These are phyloP conservation scores for Boletellus sp. DNA, from an alignment of 1,284 basidiomycete species.

Conservation along the genomic window DNA sequence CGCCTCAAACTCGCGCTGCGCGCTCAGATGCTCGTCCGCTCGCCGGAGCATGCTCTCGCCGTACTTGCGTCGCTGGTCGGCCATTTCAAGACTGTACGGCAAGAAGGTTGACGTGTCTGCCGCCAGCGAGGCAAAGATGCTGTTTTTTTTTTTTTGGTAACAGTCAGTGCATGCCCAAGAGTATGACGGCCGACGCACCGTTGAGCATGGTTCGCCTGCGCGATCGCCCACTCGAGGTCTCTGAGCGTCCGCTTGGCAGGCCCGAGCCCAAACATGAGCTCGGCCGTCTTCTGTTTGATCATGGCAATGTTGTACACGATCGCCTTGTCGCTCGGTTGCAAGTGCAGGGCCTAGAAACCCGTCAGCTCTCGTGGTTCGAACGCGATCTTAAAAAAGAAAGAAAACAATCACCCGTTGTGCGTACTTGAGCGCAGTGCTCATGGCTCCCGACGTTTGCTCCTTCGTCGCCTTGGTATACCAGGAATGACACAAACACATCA, in stretches of 20 bases:
- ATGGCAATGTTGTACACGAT: slow-evolving; percentile 92
- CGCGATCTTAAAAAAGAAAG: neutral
- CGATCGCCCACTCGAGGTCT: slow-evolving; percentile 75
- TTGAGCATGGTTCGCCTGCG: slow-evolving; percentile 85
- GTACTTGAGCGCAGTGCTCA: slow-evolving; percentile 77
- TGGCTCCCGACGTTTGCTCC: slow-evolving; percentile 75
- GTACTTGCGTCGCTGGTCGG: slow-evolving; percentile 84
- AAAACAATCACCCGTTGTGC: slow-evolving; percentile 53
- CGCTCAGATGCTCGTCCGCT: slow-evolving; percentile 71
- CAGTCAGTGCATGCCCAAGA: neutral
- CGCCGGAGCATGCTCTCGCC: slow-evolving; percentile 80
- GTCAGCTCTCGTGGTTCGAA: neutral
- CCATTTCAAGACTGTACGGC: slow-evolving; percentile 84
- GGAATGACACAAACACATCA: slow-evolving; percentile 83
- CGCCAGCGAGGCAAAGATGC: slow-evolving; percentile 80
- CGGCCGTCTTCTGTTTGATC: slow-evolving; percentile 92
- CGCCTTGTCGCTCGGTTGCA: slow-evolving; percentile 83
- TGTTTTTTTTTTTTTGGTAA: slow-evolving; percentile 36
- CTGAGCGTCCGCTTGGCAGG: slow-evolving; percentile 74
- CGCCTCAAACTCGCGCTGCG: slow-evolving; percentile 73
- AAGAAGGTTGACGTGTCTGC: slow-evolving; percentile 65
- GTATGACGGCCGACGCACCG: slow-evolving; percentile 58
- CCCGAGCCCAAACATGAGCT: slow-evolving; percentile 75
- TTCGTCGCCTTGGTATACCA: slow-evolving; percentile 91
- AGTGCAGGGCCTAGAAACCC: slow-evolving; percentile 62